Percentiles rank a stretch among this genome's conserved stretches.
Evolutionary conservation across 352 stramenopile species (phyloP).

Genomic region (Peronospora belbahrii): DNA sequence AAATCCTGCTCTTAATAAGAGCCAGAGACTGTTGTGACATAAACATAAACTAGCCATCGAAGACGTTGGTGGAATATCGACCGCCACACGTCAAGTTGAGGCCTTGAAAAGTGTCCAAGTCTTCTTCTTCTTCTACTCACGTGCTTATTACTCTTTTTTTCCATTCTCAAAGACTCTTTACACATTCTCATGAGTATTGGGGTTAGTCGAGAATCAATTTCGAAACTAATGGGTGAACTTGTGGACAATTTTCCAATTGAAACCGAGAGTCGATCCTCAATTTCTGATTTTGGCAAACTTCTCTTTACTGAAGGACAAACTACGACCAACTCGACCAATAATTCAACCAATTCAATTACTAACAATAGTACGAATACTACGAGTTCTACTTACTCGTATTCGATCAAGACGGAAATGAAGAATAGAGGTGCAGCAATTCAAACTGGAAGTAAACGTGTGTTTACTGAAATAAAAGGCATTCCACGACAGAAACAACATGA

Average conservation of each 20-base stretch:
- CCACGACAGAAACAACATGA: constrained; percentile 77
- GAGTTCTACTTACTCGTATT: background rate
- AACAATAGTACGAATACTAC: no score
- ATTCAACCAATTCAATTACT: no score
- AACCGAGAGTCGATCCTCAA: constrained; percentile 59
- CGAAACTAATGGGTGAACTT: constrained; percentile 80
- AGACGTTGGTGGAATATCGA: background rate
- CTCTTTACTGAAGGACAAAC: constrained; percentile 71
- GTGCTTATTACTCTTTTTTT: background rate
- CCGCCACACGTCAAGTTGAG: background rate
- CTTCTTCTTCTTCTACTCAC: constrained; percentile 3
- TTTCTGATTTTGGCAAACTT: constrained; percentile 84
- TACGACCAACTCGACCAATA: background rate
- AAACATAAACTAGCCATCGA: background rate
- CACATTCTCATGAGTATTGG: constrained; percentile 74
- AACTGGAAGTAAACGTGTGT: constrained; percentile 63
- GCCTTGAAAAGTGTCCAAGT: background rate
- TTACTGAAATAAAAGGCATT: constrained; percentile 80
- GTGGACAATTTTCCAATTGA: constrained; percentile 79
- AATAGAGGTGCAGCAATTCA: background rate
- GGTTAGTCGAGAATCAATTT: constrained; percentile 79
- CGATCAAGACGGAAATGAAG: background rate
- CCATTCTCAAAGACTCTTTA: no score
- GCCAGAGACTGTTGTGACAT: constrained; percentile 2
- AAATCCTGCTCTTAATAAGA: constrained; percentile 3